phyloP scores from a whole-genome alignment of 192 early-diverging fungal genomes.

The Rhizophagus clarus region DNA sequence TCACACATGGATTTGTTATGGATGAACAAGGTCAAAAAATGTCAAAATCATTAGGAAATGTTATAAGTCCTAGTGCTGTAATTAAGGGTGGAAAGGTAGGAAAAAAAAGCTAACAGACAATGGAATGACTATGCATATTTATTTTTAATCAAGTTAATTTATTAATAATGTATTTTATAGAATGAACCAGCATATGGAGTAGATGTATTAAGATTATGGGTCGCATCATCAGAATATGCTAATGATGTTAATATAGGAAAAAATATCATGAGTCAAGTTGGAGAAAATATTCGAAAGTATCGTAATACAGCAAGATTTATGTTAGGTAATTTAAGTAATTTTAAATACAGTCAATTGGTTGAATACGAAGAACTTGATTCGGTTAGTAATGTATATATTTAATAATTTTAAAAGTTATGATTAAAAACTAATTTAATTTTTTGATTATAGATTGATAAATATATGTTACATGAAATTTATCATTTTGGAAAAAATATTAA shows the following conservation, averaged over 20 bases:
- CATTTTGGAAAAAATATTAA: constrained; percentile 58
- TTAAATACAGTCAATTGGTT: constrained; percentile 44
- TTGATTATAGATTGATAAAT: constrained; percentile 49
- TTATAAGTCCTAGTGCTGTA: constrained; percentile 82
- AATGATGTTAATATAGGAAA: constrained; percentile 73
- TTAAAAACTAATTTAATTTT: neutral
- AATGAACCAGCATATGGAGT: constrained; percentile 77
- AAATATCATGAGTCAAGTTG: constrained; percentile 59
- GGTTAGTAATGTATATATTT: constrained; percentile 27
- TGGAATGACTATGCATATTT: no score
- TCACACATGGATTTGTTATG: constrained; percentile 75
- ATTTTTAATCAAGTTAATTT: constrained; percentile 68
- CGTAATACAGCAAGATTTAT: constrained; percentile 76
- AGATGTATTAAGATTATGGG: constrained; percentile 74
- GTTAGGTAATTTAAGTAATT: constrained; percentile 72
- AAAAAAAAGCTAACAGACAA: constrained; percentile 28
- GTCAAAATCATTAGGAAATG: constrained; percentile 86
- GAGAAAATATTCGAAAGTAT: constrained; percentile 74
- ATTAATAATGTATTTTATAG: constrained; percentile 40
- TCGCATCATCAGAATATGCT: constrained; percentile 75
- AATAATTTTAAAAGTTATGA: neutral
- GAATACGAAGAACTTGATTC: constrained; percentile 54
- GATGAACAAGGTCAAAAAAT: constrained; percentile 91
- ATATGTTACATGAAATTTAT: constrained; percentile 68
- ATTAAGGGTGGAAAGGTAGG: constrained; percentile 77